Evolutionary conservation across 805 yeast genomes (phyloP).

Genomic region (Jamesozyma lodderae): DNA sequence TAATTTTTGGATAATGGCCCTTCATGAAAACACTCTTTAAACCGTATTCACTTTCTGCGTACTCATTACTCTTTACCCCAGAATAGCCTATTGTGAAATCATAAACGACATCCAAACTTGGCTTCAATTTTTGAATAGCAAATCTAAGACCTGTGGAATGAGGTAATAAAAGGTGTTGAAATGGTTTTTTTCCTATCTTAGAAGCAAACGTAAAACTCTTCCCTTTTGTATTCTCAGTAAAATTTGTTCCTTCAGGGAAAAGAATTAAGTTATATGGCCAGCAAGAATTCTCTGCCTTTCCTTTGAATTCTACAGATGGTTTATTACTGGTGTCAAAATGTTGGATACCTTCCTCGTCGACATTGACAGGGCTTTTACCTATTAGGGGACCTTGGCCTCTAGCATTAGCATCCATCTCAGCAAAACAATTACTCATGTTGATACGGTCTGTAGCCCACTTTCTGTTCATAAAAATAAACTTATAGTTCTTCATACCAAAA

Average conservation of each 20-base stretch:
- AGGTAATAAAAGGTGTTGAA: conserved; percentile 70
- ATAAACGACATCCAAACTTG: conserved; percentile 51
- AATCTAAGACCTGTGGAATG: conserved; percentile 71
- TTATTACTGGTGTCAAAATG: conserved; percentile 22
- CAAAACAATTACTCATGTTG: conserved; percentile 46
- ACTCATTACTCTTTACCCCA: conserved; percentile 52
- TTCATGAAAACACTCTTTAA: conserved; percentile 51
- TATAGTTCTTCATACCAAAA: conserved; percentile 70
- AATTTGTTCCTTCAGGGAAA: conserved; percentile 93
- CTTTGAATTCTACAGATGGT: conserved; percentile 17
- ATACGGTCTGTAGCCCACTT: conserved; percentile 76
- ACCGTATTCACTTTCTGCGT: conserved; percentile 71
- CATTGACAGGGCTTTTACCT: conserved; percentile 24
- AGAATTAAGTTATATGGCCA: conserved; percentile 65
- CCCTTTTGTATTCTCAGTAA: conserved; percentile 53
- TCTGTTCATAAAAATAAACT: conserved; percentile 71
- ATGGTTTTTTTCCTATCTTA: conserved; percentile 39
- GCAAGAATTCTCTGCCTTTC: conserved; percentile 7
- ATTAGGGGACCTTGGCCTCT: conserved; percentile 47
- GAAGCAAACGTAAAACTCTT: conserved; percentile 51
- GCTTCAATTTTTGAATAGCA: conserved; percentile 46
- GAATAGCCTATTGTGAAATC: conserved; percentile 80
- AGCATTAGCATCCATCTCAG: conserved; percentile 50
- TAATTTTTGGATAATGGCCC: conserved; percentile 63
- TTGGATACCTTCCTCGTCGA: conserved; percentile 24